These are phyloP conservation scores for Xylaria longipes DNA, from an alignment of 495 filamentous ascomycete genomes.

Conservation along the genomic window DNA sequence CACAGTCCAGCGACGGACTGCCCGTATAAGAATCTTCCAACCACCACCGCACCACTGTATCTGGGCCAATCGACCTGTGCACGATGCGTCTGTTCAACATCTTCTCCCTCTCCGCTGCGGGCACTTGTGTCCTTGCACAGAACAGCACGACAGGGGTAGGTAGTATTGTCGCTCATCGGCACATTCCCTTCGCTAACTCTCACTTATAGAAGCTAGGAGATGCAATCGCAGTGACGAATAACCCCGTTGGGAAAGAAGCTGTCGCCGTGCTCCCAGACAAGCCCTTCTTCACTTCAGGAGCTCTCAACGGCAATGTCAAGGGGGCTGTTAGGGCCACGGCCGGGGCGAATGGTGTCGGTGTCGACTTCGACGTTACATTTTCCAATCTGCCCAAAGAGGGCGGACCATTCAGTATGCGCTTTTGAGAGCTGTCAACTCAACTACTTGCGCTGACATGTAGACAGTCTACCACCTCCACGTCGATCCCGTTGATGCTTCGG, in stretches of 20 bases:
- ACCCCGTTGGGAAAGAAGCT: slow-evolving; percentile 66
- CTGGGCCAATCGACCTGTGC: background rate
- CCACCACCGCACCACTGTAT: background rate
- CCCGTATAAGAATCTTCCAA: no score
- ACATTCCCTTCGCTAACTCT: slow-evolving; percentile 30
- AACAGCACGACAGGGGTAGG: slow-evolving; percentile 43
- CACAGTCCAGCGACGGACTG: background rate
- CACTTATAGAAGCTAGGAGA: slow-evolving; percentile 51
- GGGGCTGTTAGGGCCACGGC: slow-evolving; percentile 67
- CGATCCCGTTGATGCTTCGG: slow-evolving; percentile 70
- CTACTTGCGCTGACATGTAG: slow-evolving; percentile 17
- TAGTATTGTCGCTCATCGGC: slow-evolving; percentile 23
- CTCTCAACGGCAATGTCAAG: slow-evolving; percentile 60
- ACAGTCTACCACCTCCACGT: slow-evolving; percentile 86
- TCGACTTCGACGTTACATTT: slow-evolving; percentile 66
- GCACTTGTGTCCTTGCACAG: slow-evolving; percentile 46
- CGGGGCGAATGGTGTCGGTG: slow-evolving; percentile 64
- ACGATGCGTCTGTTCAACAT: slow-evolving; percentile 8
- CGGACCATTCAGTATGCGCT: slow-evolving; percentile 73
- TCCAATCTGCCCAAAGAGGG: slow-evolving; percentile 67
- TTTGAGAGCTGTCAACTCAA: background rate
- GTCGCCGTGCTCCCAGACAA: slow-evolving; percentile 64
- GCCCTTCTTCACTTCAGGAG: slow-evolving; percentile 52
- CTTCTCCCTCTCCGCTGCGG: slow-evolving; percentile 2
- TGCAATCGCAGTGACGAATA: slow-evolving; percentile 65